These are phyloP conservation scores for Neoarthrinium moseri DNA, from an alignment of 2,329 filamentous ascomycete species.

Conservation along the genomic window DNA sequence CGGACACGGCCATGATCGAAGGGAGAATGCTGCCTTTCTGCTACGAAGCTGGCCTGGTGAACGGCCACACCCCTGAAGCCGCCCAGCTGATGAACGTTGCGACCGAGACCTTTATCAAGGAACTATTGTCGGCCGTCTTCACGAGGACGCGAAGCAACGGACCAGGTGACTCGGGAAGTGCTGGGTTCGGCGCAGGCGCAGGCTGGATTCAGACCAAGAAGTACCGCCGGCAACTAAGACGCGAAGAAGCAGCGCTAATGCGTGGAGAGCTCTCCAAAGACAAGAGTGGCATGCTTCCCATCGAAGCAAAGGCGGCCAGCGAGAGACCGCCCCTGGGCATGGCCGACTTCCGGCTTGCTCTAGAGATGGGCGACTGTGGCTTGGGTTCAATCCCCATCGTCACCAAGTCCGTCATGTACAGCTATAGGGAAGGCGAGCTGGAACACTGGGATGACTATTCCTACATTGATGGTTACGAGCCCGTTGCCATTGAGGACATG, in stretches of 20 bases:
- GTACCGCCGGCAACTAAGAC: constrained; percentile 71
- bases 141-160: constrained; percentile 65
- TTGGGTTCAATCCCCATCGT: constrained; percentile 77
- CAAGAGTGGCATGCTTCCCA: constrained; percentile 73
- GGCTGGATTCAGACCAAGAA: constrained; percentile 76
- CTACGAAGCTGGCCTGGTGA: constrained; percentile 62
- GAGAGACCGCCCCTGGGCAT: constrained; percentile 72
- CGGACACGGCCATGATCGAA: constrained; percentile 62
- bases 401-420: constrained; percentile 66
- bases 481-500: constrained; percentile 25
- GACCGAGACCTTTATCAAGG: constrained; percentile 67
- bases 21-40: constrained; percentile 67
- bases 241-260: constrained; percentile 71
- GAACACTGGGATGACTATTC: constrained; percentile 65
- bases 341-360: constrained; percentile 72
- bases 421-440: constrained; percentile 74
- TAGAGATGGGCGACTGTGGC: constrained; percentile 74
- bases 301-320: constrained; percentile 75
- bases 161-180: constrained; percentile 59
- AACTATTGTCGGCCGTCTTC: constrained; percentile 62
- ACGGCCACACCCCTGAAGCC: constrained; percentile 58
- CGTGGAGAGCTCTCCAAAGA: constrained; percentile 75
- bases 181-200: constrained; percentile 63
- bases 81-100: constrained; percentile 64
- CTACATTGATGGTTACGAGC: constrained; percentile 41